Base-by-base conservation (phyloP, 768 basidiomycete genomes). In the Trametes villosa region DNA sequence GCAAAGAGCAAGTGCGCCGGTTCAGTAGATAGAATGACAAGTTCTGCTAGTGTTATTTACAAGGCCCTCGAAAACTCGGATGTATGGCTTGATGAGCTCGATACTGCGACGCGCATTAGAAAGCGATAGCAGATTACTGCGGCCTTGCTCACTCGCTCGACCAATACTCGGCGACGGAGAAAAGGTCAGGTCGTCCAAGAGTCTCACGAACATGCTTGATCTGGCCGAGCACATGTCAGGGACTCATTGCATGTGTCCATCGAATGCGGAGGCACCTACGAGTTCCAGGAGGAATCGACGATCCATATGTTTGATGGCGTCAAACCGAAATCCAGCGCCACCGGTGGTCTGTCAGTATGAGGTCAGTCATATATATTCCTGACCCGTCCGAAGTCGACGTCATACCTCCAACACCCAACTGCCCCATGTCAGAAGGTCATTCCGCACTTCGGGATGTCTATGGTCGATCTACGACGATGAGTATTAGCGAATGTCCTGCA, bases 231-330 rank as follows among this genome's bases (percentile, higher is more conserved):
- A n/a, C 46, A 47, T 41, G 22, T 26, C 12, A 13, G 36, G 4
- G 11, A 38, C n/a, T 38, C 30, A 56, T 24, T 33, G 18, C 11
- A 5, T 8, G n/a, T 3, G 3, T 22, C n/a, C 8, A 50, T 17
- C 3, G 22, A 12, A 1, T 5, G 47, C 5, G 12, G 30, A 4
- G 31, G 26, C 18, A 72, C 83, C 71, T 64, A 92, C 92, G 75
- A 91, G 93, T 34, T 82, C 78, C 3, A 83, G 68, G n/a, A 90
- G 73, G 66, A 92, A 93, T 24, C 76, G 75, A 57, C 81, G 77
- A 72, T 94, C 91, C 50, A 91, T 87, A 65, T 97, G 95, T 71
- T 96, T 97, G 65, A 95, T 90, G 18, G 94, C 95, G 69, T 96
- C 95, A 29, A 96, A 79, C 49, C 94, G 83, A 72, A 95, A 94